phyloP scores from a whole-genome alignment of 345 rosid genomes.

The Physaria fendleri region DNA sequence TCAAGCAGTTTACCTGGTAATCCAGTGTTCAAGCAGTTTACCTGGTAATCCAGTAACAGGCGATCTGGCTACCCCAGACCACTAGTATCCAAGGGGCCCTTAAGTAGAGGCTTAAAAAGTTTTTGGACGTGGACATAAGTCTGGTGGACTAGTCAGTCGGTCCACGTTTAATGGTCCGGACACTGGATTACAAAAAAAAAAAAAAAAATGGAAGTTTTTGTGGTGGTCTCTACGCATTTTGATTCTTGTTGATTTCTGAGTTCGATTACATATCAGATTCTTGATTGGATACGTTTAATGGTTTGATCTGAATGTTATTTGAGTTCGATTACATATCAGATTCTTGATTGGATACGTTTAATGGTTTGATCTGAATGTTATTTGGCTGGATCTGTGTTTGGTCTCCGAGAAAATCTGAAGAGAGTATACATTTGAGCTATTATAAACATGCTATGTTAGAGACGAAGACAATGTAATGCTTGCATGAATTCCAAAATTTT shows the following conservation, averaged over 20 bases:
- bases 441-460: constrained; percentile 5
- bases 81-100: no score
- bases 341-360: not conserved
- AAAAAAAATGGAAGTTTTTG: no score
- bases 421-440: constrained; percentile 14
- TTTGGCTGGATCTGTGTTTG: constrained; percentile 19
- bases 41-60: no score
- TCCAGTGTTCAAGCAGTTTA: no score
- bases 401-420: constrained; percentile 5
- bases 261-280: constrained; percentile 9
- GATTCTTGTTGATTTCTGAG: constrained; percentile 9
- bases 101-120: no score
- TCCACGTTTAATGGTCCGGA: no score
- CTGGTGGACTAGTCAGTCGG: no score
- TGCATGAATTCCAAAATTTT: not conserved
- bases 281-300: not conserved
- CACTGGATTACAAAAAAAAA: no score
- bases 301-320: constrained; percentile 15
- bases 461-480: not conserved
- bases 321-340: constrained; percentile 13
- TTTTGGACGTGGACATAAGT: no score
- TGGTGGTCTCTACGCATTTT: not conserved
- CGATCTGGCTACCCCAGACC: no score
- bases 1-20: no score
- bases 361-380: constrained; percentile 10